phyloP scores from a whole-genome alignment of 306 rosid species.

The Pachyrhizus erosus region DNA sequence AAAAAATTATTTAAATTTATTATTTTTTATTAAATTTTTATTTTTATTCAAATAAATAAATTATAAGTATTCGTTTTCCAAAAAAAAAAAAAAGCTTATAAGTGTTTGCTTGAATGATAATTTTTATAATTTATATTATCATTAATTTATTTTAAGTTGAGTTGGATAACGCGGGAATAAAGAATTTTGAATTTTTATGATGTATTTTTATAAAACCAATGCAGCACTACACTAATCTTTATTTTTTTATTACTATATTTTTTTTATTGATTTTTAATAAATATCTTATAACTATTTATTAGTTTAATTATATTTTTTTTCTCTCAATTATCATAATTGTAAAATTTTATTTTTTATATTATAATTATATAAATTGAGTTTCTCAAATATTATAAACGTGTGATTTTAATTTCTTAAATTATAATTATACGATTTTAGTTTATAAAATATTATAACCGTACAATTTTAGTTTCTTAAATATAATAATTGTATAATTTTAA shows the following conservation, averaged over 20 bases:
- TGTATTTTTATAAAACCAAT: neutral
- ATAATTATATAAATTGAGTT: too few species aligned
- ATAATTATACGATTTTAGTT: too few species aligned
- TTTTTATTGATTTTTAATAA: neutral
- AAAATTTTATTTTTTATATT: too few species aligned
- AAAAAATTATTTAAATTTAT: too few species aligned
- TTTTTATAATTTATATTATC: neutral
- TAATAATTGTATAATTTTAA: too few species aligned
- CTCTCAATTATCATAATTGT: too few species aligned
- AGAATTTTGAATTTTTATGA: neutral
- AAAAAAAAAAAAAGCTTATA: neutral
- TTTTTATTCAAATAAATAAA: neutral
- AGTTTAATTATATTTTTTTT: neutral
- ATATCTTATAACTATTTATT: neutral
- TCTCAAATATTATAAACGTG: too few species aligned
- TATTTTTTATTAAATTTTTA: neutral
- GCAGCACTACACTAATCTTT: neutral
- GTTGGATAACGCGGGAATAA: neutral
- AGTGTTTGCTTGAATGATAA: neutral
- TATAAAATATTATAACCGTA: too few species aligned
- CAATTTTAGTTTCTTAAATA: too few species aligned
- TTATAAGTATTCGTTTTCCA: too few species aligned
- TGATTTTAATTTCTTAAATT: too few species aligned
- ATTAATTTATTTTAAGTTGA: neutral
- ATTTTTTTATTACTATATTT: neutral